Evolutionary conservation across 768 basidiomycete species (phyloP).

Genomic region (Lentinula sp.): DNA sequence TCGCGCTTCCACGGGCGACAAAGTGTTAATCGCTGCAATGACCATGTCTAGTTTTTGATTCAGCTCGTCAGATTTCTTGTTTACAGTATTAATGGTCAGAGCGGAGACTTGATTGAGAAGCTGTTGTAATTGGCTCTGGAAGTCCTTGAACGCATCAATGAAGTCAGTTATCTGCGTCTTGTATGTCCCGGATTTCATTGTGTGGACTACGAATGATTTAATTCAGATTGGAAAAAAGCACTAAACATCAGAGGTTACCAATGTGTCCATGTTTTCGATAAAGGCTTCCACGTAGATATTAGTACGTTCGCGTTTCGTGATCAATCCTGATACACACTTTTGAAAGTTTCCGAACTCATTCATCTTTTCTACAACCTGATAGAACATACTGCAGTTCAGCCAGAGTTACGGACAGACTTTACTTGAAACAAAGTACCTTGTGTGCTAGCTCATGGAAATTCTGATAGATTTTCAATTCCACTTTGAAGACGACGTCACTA

Average conservation of each 20-base stretch:
- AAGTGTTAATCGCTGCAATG: neutral
- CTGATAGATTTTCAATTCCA: neutral
- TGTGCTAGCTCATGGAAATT: neutral
- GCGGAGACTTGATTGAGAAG: constrained; percentile 8
- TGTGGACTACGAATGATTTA: neutral
- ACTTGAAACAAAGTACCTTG: neutral
- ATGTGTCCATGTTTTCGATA: constrained; percentile 9
- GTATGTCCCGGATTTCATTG: constrained; percentile 1
- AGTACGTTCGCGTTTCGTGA: no score
- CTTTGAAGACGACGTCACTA: constrained; percentile 3
- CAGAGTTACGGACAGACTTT: neutral
- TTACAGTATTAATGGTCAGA: constrained; percentile 1
- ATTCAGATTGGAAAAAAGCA: neutral
- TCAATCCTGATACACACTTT: neutral
- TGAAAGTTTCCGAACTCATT: constrained; percentile 9
- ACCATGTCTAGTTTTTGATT: neutral
- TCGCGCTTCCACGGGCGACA: neutral
- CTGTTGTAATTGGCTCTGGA: constrained; percentile 4
- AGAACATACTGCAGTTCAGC: neutral
- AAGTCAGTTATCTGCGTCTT: constrained; percentile 10
- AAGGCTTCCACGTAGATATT: neutral
- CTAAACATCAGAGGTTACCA: neutral
- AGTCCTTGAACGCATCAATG: constrained; percentile 4
- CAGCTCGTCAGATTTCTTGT: neutral
- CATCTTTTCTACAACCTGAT: constrained; percentile 6